Conservation (phyloP, 2,329 filamentous ascomycete species). For the Fusarium verticillioides region DNA sequence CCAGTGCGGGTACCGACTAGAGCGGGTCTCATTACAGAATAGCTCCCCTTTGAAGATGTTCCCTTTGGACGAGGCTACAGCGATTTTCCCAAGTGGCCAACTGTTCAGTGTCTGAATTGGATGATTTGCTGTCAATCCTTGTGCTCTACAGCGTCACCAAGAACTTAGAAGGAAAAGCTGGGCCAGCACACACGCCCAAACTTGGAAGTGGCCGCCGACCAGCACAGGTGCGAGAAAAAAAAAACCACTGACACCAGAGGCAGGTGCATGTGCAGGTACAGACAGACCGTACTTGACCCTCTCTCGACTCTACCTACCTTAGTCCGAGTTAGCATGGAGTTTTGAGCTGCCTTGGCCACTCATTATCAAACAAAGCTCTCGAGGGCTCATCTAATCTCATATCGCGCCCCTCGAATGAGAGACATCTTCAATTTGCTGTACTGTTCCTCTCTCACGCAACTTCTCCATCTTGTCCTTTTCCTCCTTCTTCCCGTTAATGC, state of each 20-base stretch:
- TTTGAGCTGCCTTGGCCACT: constrained; percentile 22
- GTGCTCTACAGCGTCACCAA: constrained; percentile 2
- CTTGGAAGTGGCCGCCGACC: constrained; percentile 27
- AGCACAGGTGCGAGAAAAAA: constrained; percentile 5
- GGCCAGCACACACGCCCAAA: constrained; percentile 18
- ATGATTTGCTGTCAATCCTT: constrained; percentile 12
- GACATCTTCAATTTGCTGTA: constrained; percentile 23
- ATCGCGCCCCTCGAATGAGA: constrained; percentile 29
- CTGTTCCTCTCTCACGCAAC: constrained; percentile 15
- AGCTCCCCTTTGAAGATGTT: constrained; percentile 13
- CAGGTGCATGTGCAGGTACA: constrained; percentile 10
- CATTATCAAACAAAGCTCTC: constrained; percentile 35
- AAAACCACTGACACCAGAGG: constrained; percentile 11
- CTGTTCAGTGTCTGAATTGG: constrained; percentile 13
- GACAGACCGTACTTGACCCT: background rate
- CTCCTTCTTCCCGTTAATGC: constrained; percentile 18
- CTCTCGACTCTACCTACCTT: background rate
- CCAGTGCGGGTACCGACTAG: constrained; percentile 39
- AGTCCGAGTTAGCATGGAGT: constrained; percentile 13
- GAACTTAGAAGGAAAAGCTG: background rate
- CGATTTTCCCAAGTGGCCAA: constrained; percentile 23
- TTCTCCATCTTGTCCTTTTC: constrained; percentile 1
- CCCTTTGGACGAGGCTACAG: constrained; percentile 2
- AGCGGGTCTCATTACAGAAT: constrained; percentile 45
- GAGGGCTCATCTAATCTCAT: constrained; percentile 28